Base-by-base conservation (phyloP, 345 rosid species). In the Hibiscus syriacus region DNA sequence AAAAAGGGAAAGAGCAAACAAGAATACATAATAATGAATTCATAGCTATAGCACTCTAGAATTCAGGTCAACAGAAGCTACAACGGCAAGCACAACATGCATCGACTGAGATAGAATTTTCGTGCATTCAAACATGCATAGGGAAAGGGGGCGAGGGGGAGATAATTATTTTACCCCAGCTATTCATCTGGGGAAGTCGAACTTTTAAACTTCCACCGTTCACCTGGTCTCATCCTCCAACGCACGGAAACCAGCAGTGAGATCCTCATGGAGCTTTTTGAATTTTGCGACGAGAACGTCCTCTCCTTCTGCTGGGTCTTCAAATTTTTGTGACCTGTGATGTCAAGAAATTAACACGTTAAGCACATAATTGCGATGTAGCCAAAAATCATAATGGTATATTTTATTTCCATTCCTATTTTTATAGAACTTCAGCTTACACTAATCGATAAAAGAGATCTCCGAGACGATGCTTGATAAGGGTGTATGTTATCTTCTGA, bases 261-360 rank as follows among this genome's bases (percentile, higher is more conserved):
- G 87, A 81, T 94, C 97, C 23, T 94, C 97, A 1, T 85, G 78
- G 76, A 94, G 80, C 83, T 92, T 94, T 68, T 65, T 69, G 85
- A 91, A 92, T 76, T 95, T 95, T 2, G 78, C 97, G 68, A 92
- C 92, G 2, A 95, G 87, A 16, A 85, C 83, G 54, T 74, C 87
- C 80, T 95, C 99, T 46, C 99, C 99, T 81, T 95, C 99, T 7
- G 94, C 99, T 29, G 99, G 99, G 74, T 95, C 99, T 84, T 94
- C 98, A 55, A 92, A 94, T 77, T 89, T 89, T 85, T 91, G 94
- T 58, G 98, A 91, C 81, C 98, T 94, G 90, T 58, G 73, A 8
- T 64, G 20, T 50, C 20, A 25, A 73, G 12, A 32, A 29, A 63
- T 58, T 32, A 19, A 66, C 36, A 6, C 26, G 53, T 64, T 72